These are phyloP conservation scores for Reticulascus tulasneorum DNA, from an alignment of 2,329 filamentous ascomycete genomes.

Conservation along the genomic window DNA sequence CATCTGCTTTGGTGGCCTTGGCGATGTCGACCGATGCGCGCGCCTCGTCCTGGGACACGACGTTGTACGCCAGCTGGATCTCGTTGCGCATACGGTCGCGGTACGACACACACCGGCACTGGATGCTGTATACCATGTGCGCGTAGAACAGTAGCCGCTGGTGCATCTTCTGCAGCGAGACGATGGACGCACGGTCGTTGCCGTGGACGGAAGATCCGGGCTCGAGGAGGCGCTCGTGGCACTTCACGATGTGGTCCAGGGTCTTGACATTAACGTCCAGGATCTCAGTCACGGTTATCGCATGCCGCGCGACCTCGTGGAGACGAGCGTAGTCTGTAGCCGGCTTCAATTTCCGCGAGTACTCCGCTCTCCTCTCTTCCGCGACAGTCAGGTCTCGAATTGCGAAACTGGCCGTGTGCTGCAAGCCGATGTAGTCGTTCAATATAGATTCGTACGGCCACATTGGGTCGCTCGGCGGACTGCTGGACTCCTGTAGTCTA, in stretches of 20 bases:
- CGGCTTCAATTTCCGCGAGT: too few relatives aligned
- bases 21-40: conserved; percentile 32
- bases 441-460: too few relatives aligned
- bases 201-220: not conserved
- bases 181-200: not conserved
- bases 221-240: conserved; percentile 20
- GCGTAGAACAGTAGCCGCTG: conserved; percentile 26
- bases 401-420: too few relatives aligned
- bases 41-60: conserved; percentile 35
- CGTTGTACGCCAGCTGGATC: conserved; percentile 48
- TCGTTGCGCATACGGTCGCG: conserved; percentile 46
- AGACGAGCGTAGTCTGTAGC: conserved; percentile 12
- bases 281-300: conserved; percentile 38
- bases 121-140: conserved; percentile 27
- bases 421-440: too few relatives aligned
- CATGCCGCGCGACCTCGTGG: conserved; percentile 38
- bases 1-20: conserved; percentile 35
- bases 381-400: too few relatives aligned
- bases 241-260: conserved; percentile 22
- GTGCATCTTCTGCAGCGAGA: conserved; percentile 22
- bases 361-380: too few relatives aligned
- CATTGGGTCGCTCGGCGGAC: too few relatives aligned
- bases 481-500: too few relatives aligned
- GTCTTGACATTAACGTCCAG: conserved; percentile 29
- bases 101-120: conserved; percentile 30